A percentile compares a stretch with the other conserved stretches of the same genome.
Conservation (phyloP, 1,284 basidiomycete species). For the Leccinum pachyderme region DNA sequence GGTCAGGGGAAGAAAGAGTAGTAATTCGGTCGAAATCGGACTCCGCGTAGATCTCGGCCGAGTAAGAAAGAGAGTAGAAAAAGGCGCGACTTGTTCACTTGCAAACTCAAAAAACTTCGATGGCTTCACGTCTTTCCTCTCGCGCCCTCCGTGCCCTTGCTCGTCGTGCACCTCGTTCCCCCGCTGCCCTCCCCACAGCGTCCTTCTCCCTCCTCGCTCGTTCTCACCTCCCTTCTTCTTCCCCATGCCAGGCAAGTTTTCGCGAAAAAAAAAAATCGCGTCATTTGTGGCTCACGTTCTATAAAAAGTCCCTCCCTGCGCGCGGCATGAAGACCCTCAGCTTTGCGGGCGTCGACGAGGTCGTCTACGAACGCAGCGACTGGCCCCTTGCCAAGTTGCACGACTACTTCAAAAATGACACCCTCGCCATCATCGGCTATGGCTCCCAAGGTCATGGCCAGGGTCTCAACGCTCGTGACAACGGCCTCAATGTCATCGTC, state of each 20-base stretch:
- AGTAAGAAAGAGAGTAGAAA: conserved; percentile 10
- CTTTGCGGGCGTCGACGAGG: conserved; percentile 95
- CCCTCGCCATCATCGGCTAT: conserved; percentile 97
- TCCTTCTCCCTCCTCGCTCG: conserved; percentile 75
- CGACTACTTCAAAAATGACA: conserved; percentile 99
- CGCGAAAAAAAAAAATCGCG: neutral
- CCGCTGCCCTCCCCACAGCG: conserved; percentile 44
- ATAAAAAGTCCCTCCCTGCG: conserved; percentile 31
- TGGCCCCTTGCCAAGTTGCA: conserved; percentile 98
- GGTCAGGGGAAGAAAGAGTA: conserved; percentile 31
- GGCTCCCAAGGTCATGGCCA: conserved; percentile 99
- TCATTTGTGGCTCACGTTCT: conserved; percentile 12
- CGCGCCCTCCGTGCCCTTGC: conserved; percentile 22
- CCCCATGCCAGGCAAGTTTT: conserved; percentile 47
- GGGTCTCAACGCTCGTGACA: conserved; percentile 98
- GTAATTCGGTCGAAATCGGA: conserved; percentile 18
- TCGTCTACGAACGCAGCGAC: conserved; percentile 96
- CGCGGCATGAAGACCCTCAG: conserved; percentile 97
- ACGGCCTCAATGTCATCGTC: conserved; percentile 97
- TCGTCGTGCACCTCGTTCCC: conserved; percentile 18
- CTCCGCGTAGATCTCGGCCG: conserved; percentile 12
- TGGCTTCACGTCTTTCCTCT: conserved; percentile 28
- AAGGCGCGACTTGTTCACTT: conserved; percentile 2
- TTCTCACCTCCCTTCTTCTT: conserved; percentile 39
- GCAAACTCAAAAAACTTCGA: conserved; percentile 4